Evolutionary conservation across 768 basidiomycete genomes (phyloP).

Genomic region (Galerina sulciceps): DNA sequence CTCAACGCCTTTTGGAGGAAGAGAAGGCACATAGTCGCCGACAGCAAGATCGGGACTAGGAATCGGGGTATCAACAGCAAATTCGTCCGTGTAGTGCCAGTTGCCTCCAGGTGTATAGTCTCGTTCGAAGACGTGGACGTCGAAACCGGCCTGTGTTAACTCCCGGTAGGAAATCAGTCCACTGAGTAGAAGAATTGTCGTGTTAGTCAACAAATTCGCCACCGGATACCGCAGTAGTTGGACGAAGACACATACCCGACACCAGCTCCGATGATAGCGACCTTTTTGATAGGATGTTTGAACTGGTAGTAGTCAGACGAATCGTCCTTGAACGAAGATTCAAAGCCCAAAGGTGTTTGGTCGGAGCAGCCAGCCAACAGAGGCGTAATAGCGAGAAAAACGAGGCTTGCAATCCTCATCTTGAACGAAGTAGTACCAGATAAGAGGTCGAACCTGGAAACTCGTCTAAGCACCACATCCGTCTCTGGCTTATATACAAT

Average conservation of each 20-base stretch:
- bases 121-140: slow-evolving; percentile 42
- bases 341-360: slow-evolving; percentile 5
- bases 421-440: too few relatives aligned
- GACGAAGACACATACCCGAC: slow-evolving; percentile 32
- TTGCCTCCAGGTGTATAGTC: slow-evolving; percentile 42
- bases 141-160: slow-evolving; percentile 35
- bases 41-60: slow-evolving; percentile 35
- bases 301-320: slow-evolving; percentile 32
- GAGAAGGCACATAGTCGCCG: slow-evolving; percentile 38
- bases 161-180: slow-evolving; percentile 41
- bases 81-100: slow-evolving; percentile 47
- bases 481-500: neutral
- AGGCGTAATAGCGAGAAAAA: neutral
- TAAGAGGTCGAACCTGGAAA: neutral
- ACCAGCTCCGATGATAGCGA: slow-evolving; percentile 46
- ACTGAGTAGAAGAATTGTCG: slow-evolving; percentile 21
- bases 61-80: slow-evolving; percentile 36
- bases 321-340: neutral
- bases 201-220: too few relatives aligned
- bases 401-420: slow-evolving; percentile 9
- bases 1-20: slow-evolving; percentile 34
- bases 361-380: slow-evolving; percentile 7
- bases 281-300: slow-evolving; percentile 39
- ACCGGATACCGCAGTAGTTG: too few relatives aligned
- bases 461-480: too few relatives aligned